A percentile compares a stretch with the other conserved stretches of the same genome.
These are phyloP conservation scores for Umbelopsis sp. DNA, from an alignment of 371 early-diverging fungal genomes.

Conservation along the genomic window DNA sequence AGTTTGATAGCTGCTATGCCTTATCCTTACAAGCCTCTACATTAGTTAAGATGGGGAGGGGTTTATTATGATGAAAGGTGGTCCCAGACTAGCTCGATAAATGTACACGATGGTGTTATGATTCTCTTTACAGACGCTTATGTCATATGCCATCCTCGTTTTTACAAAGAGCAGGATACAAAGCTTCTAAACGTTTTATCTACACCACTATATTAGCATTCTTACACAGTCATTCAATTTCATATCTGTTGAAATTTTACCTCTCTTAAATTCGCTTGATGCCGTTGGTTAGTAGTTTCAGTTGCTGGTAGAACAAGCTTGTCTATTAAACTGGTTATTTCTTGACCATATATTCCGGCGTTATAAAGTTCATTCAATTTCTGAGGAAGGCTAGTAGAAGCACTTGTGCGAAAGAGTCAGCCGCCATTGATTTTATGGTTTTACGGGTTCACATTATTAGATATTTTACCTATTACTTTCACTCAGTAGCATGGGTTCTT, in stretches of 20 bases:
- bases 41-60: too few species aligned
- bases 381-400: neutral
- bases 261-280: conserved; percentile 29
- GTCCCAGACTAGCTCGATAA: too few species aligned
- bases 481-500: neutral
- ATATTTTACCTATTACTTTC: neutral
- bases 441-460: too few species aligned
- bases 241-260: conserved; percentile 16
- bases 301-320: conserved; percentile 59
- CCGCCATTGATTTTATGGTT: neutral
- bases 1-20: too few species aligned
- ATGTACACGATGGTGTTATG: too few species aligned
- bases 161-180: too few species aligned
- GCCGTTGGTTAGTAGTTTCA: conserved; percentile 38
- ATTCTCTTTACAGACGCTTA: too few species aligned
- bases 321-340: conserved; percentile 56
- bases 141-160: too few species aligned
- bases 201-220: neutral
- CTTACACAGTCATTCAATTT: too few species aligned
- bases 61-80: too few species aligned
- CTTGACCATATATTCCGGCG: conserved; percentile 61
- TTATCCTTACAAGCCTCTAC: too few species aligned
- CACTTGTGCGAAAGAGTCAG: neutral
- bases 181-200: neutral
- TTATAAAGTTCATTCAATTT: conserved; percentile 55